These are phyloP conservation scores for Calonectria hawksworthii DNA, from an alignment of 2,329 filamentous ascomycete species.

Conservation along the genomic window DNA sequence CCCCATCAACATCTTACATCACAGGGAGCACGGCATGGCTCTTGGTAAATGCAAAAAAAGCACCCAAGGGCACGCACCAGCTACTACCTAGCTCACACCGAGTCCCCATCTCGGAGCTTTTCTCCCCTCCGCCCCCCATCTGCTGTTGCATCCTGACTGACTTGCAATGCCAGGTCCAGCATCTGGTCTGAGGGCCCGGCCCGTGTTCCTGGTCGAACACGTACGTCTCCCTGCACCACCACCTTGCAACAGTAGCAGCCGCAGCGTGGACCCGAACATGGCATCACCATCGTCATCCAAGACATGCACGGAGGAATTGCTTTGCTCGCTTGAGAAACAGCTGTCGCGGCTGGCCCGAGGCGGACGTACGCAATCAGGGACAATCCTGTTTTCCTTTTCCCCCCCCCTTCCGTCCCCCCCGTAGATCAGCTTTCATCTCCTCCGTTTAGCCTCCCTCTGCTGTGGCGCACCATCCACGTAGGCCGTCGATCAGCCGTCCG, in stretches of 20 bases:
- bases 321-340: background rate
- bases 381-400: background rate
- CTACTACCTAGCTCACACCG: background rate
- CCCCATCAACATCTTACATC: background rate
- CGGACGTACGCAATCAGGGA: background rate
- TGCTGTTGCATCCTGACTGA: background rate
- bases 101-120: conserved; percentile 1
- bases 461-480: conserved; percentile 9
- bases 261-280: background rate
- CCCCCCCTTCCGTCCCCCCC: background rate
- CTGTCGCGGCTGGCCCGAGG: background rate
- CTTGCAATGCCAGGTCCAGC: background rate
- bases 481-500: conserved; percentile 15
- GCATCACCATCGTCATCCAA: conserved; percentile 6
- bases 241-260: background rate
- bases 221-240: background rate
- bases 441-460: background rate
- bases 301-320: background rate
- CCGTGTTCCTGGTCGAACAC: background rate
- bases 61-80: background rate
- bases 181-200: background rate
- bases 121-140: background rate
- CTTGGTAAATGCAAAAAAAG: background rate
- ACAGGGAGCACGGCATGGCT: background rate
- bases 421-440: conserved; percentile 4